A percentile compares a stretch with the other conserved stretches of the same genome.
phyloP scores from a whole-genome alignment of 2,329 filamentous ascomycete species.

The Aureobasidium namibiae region DNA sequence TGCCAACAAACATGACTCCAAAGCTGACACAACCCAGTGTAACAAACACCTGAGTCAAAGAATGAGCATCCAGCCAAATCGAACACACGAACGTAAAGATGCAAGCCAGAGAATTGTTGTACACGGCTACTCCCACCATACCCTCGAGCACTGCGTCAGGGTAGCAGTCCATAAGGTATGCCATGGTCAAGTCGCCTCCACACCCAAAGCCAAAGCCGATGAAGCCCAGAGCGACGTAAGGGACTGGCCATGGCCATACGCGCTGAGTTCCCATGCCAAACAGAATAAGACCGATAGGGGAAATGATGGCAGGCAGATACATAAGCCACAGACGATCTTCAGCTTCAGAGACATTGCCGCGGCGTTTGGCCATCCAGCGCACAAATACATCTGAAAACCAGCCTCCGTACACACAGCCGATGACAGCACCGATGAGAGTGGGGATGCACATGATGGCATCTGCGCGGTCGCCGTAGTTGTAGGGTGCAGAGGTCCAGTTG shows the following conservation, averaged over 20 bases:
- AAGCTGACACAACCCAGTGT: constrained; percentile 45
- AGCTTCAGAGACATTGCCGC: constrained; percentile 47
- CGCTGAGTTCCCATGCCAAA: constrained; percentile 46
- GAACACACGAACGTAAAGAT: constrained; percentile 43
- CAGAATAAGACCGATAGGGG: constrained; percentile 44
- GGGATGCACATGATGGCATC: constrained; percentile 53
- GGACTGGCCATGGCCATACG: constrained; percentile 45
- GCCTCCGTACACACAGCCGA: constrained; percentile 51
- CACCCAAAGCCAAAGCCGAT: constrained; percentile 54
- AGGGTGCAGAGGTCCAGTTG: constrained; percentile 46
- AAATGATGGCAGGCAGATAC: constrained; percentile 42
- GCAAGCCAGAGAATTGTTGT: constrained; percentile 49
- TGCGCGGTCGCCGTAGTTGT: constrained; percentile 46
- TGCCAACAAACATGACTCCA: constrained; percentile 39
- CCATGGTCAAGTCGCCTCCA: constrained; percentile 44
- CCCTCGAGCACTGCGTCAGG: constrained; percentile 51
- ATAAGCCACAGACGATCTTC: constrained; percentile 48
- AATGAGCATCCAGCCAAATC: constrained; percentile 42
- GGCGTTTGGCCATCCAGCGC: constrained; percentile 46
- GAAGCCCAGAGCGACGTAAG: constrained; percentile 49
- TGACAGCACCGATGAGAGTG: constrained; percentile 45
- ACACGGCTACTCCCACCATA: constrained; percentile 50
- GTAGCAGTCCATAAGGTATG: constrained; percentile 49
- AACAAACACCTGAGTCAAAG: constrained; percentile 42
- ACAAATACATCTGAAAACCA: constrained; percentile 50